Evolutionary conservation across 1,284 basidiomycete genomes (phyloP), one percentile per base, ranked within the genome.

Genomic region (Irpex lacteus): DNA sequence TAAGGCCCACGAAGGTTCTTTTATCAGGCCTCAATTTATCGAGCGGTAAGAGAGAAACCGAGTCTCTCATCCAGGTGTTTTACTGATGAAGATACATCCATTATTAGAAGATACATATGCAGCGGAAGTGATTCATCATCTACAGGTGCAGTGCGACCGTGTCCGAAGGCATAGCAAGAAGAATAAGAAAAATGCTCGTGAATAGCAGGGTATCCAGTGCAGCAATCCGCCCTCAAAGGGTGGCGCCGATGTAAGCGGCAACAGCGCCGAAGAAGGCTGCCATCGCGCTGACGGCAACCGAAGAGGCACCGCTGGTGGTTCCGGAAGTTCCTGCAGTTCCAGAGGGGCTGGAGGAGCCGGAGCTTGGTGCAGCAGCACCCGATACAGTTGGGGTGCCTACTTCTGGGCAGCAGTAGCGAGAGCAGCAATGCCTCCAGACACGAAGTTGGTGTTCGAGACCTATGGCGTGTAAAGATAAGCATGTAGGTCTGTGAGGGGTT

Each of bases 381-480:
- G 63, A 54, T 8, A 62, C 54, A 15, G 64, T 62, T 34, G 67
- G 65, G 18, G 66, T 67, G 56, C 67, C 67, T 13, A 49, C 60
- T 7, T 21, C 7, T 75, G 75, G 11, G 68, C 53, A 7, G 73
- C 77, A 47, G 74, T 76, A 1, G 82, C 81, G n/a, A 77, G 60
- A 38, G 75, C 82, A 57, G 77, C 75, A 52, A 81, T 72, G 59
- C 82, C 82, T 53, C 79, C 79, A 57, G 75, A 60, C 36, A 55
- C 32, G 13, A 21, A 56, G 36, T 8, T 60, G 21, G 49, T 47
- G 36, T 18, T 32, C 38, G 34, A 50, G 34, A 52, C 11, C n/a
- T 47, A 11, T 19, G 13, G 11, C 21, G 9, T 15, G 26, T 15
- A 18, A 34, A 36, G 11, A 18, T 11, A 1, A 26, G 8, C 2